Percentiles rank a stretch among this genome's conserved stretches.
Evolutionary conservation across 2,329 filamentous ascomycete species (phyloP).

Genomic region (Phyllosticta capitalensis): DNA sequence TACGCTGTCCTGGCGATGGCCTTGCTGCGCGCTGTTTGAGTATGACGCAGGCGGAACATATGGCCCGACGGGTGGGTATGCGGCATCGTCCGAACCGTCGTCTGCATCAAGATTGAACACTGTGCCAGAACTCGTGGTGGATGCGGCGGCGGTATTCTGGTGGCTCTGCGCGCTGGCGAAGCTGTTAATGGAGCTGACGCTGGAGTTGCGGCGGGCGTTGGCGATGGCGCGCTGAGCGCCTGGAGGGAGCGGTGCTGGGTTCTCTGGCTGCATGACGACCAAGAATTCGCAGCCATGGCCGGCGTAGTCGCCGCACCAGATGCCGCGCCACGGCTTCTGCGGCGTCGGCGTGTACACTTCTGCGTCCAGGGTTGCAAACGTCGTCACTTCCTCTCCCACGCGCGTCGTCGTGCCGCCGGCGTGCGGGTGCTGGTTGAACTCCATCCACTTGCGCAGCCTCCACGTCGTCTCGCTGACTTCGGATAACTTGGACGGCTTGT

Average conservation of each 20-base stretch:
- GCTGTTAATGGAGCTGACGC: background rate
- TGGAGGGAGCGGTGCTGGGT: slow-evolving; percentile 31
- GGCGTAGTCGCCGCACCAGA: slow-evolving; percentile 88
- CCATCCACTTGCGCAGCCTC: slow-evolving; percentile 66
- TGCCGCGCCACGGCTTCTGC: slow-evolving; percentile 75
- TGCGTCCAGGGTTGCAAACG: slow-evolving; percentile 65
- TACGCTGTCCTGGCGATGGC: slow-evolving; percentile 4
- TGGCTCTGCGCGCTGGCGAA: slow-evolving; percentile 5
- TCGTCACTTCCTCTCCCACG: slow-evolving; percentile 46
- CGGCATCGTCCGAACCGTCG: too few relatives aligned
- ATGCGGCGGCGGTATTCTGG: background rate
- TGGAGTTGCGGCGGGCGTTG: background rate
- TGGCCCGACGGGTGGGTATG: background rate
- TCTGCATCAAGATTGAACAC: too few relatives aligned
- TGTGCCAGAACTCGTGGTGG: background rate
- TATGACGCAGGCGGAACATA: background rate
- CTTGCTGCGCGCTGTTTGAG: background rate
- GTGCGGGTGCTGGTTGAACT: slow-evolving; percentile 40
- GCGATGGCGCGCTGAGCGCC: background rate
- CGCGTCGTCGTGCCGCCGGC: slow-evolving; percentile 26
- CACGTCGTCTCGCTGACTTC: slow-evolving; percentile 64
- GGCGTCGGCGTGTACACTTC: slow-evolving; percentile 69
- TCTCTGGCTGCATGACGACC: slow-evolving; percentile 65
- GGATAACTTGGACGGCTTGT: slow-evolving; percentile 42
- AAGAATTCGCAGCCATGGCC: slow-evolving; percentile 85